Evolutionary conservation across 495 filamentous ascomycete genomes (phyloP).

Genomic region (Tuber umbilicatum): DNA sequence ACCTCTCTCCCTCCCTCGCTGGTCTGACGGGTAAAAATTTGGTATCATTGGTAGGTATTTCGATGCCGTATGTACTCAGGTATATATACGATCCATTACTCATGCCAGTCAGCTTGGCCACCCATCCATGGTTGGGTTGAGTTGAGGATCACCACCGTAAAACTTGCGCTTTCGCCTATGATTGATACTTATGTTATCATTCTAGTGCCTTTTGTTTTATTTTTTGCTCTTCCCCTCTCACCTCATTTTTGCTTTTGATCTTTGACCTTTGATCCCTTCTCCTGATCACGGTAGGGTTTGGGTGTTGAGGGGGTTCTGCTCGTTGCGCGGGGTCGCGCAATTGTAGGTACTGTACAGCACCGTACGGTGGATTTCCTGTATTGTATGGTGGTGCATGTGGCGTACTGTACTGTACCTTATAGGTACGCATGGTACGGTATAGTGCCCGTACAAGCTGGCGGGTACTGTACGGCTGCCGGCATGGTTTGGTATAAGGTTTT

Average conservation of each 20-base stretch:
- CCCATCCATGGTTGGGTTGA: neutral
- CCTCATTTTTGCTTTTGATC: too few species aligned
- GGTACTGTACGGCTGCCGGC: neutral
- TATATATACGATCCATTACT: constrained; percentile 7
- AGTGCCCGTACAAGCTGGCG: neutral
- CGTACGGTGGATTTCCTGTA: too few species aligned
- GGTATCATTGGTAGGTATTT: neutral
- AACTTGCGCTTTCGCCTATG: too few species aligned
- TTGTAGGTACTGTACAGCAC: too few species aligned
- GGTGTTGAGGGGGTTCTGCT: neutral
- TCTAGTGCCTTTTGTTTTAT: too few species aligned
- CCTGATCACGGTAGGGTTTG: too few species aligned
- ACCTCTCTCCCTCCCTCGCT: neutral
- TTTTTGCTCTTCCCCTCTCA: too few species aligned
- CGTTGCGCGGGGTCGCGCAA: neutral
- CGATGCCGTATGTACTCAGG: neutral
- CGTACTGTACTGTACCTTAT: neutral
- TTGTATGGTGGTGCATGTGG: neutral
- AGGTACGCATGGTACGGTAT: too few species aligned
- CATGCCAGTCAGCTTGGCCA: constrained; percentile 12
- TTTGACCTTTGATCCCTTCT: too few species aligned
- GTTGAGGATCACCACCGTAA: neutral
- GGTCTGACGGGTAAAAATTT: neutral
- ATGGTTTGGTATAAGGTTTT: neutral
- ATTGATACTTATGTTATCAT: too few species aligned